These are phyloP conservation scores for Pulveroboletus sp. DNA, from an alignment of 768 basidiomycete genomes.

Conservation along the genomic window DNA sequence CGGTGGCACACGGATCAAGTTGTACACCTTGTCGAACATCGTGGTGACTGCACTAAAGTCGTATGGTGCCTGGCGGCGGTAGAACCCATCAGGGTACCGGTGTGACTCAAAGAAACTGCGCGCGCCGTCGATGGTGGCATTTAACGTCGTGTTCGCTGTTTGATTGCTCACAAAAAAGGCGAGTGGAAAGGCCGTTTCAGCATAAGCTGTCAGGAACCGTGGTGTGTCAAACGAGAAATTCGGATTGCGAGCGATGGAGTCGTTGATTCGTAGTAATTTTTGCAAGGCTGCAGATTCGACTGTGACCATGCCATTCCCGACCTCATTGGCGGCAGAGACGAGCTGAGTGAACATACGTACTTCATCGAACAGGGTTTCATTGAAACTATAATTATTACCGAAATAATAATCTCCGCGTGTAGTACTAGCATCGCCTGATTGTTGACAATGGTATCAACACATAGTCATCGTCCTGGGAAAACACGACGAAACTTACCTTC, in stretches of 20 bases:
- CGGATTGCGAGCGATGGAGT: constrained; percentile 26
- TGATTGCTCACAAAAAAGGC: constrained; percentile 25
- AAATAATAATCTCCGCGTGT: constrained; percentile 24
- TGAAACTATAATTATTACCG: constrained; percentile 23
- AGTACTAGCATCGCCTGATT: constrained; percentile 18
- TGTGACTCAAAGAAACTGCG: constrained; percentile 19
- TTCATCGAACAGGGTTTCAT: constrained; percentile 25
- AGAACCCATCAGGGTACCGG: constrained; percentile 17
- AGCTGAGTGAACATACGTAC: constrained; percentile 13
- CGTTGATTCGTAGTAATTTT: constrained; percentile 22
- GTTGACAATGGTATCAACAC: not conserved
- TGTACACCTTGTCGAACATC: constrained; percentile 1
- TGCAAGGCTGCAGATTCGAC: constrained; percentile 20
- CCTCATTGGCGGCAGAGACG: constrained; percentile 13
- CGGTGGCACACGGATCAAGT: constrained; percentile 6
- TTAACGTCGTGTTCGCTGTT: constrained; percentile 15
- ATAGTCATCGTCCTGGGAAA: not conserved
- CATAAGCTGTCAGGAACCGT: constrained; percentile 19
- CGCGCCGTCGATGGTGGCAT: constrained; percentile 12
- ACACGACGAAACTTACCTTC: constrained; percentile 9
- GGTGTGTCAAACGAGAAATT: constrained; percentile 21
- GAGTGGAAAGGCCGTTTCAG: constrained; percentile 21
- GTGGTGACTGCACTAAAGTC: not conserved
- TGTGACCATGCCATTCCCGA: constrained; percentile 17
- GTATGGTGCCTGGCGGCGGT: constrained; percentile 17